A percentile compares a stretch with the other conserved stretches of the same genome.
Evolutionary conservation across 306 rosid genomes (phyloP).

Genomic region (Cucurbita maxima): DNA sequence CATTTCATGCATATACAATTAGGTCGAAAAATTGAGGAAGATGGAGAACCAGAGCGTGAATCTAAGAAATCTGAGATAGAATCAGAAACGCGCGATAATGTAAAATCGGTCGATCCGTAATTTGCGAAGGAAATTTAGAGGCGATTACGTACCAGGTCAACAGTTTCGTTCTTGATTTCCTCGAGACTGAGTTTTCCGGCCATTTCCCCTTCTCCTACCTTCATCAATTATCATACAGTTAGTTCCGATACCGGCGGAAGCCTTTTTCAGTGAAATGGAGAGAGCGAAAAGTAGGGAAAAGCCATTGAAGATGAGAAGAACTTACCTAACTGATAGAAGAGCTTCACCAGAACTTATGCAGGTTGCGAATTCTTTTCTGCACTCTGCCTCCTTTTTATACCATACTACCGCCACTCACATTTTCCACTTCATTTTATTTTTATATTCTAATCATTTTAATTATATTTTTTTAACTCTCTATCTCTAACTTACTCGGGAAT

Average conservation of each 20-base stretch:
- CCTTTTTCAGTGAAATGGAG: no score
- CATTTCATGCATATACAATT: background rate
- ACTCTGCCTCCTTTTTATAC: background rate
- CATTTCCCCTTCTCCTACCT: background rate
- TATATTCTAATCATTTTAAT: no score
- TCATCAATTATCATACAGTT: background rate
- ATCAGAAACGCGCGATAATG: background rate
- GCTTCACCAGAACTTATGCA: background rate
- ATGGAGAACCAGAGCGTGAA: background rate
- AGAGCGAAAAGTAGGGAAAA: background rate
- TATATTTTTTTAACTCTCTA: no score
- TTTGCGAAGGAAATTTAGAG: background rate
- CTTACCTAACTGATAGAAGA: background rate
- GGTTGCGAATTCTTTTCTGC: background rate
- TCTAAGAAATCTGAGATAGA: background rate
- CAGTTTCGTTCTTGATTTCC: slow-evolving; percentile 74
- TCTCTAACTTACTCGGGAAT: no score
- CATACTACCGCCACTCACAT: background rate
- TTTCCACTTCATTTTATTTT: background rate
- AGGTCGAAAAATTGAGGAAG: background rate
- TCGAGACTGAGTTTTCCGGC: slow-evolving; percentile 32
- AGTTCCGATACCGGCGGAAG: background rate
- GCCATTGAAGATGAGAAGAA: background rate
- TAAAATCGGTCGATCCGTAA: background rate
- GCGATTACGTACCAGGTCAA: slow-evolving; percentile 49